Evolutionary conservation across 2,329 filamentous ascomycete species (phyloP).

Genomic region (Scytalidium sp.): DNA sequence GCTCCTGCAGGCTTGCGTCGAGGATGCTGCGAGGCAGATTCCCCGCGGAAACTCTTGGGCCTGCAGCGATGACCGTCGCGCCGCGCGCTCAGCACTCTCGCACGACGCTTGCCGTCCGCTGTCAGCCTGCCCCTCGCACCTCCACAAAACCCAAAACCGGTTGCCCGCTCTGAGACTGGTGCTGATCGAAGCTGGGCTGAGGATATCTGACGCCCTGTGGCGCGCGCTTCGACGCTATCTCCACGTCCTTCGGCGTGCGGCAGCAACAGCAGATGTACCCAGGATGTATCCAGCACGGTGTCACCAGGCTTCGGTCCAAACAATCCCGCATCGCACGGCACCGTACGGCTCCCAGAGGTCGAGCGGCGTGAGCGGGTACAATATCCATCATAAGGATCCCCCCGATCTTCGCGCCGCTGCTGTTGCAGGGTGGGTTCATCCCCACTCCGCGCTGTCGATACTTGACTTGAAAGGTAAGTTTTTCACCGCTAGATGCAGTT

Average conservation of each 20-base stretch:
- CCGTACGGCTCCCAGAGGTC: not conserved
- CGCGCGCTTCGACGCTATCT: not conserved
- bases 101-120: too few species aligned
- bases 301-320: too few species aligned
- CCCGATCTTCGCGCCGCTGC: not conserved
- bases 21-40: too few species aligned
- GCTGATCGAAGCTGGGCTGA: not conserved
- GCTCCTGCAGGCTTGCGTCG: too few species aligned
- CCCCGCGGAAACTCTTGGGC: too few species aligned
- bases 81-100: too few species aligned
- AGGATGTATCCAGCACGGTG: not conserved
- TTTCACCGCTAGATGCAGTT: not conserved
- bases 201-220: not conserved
- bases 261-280: not conserved
- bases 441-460: not conserved
- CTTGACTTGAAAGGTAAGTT: not conserved
- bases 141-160: too few species aligned
- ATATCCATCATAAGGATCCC: not conserved
- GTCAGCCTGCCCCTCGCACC: too few species aligned
- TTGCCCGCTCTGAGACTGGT: not conserved
- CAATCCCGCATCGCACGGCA: not conserved
- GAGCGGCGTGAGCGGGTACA: too few species aligned
- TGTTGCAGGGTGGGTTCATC: not conserved
- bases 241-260: not conserved
- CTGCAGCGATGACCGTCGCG: too few species aligned